Base-by-base conservation (phyloP, 345 rosid species). In the Populus pruinosa region DNA sequence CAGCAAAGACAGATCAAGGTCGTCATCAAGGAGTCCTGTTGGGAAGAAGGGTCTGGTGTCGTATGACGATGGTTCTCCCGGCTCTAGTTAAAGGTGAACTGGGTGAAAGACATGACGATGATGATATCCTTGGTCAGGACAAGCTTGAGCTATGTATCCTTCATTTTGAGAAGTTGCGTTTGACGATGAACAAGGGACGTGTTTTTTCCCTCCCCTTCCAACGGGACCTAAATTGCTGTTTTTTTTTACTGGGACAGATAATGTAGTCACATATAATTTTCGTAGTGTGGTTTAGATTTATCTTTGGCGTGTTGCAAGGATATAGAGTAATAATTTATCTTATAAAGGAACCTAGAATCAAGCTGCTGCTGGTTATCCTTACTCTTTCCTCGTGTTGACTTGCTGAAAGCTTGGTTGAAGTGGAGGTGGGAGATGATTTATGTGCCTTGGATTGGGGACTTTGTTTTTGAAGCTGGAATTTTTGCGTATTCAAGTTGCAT, bases 1-100 rank as follows among this genome's bases (percentile, higher is more conserved):
- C 2, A 81, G 81, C 81, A 93, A 83, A 86, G 85, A 82, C 49
- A 83, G 86, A 73, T 92, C 97, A 9, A 88, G 85, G 77, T 90
- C 97, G 20, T 87, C 97, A 7, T 91, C 91, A 33, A 85, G 87
- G 66, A 87, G 94, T 83, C 87, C 90, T 14, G 77, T 71, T 14
- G 92, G 86, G 38, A 82, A 79, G 78, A 85, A 81, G 83, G 86
- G 94, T 47, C 86, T 96, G 76, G 99, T 96, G 71, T 88, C 92
- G 5, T 96, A 94, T 75, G 98, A 88, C 0, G 92, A 90, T 79
- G 88, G 87, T 56, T 88, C 96, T 29, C 92, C 91, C 2, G 92
- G 86, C 62, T 87, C 88, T 1, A 84, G 85, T 20, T 61, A 59
- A 62, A 61, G 76, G 69, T 87, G 79, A 85, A 75, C 16, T 25